Evolutionary conservation across 1,139 yeast genomes (phyloP), one percentile per base, ranked within the genome.

Genomic region (Geotrichum histeridarum): DNA sequence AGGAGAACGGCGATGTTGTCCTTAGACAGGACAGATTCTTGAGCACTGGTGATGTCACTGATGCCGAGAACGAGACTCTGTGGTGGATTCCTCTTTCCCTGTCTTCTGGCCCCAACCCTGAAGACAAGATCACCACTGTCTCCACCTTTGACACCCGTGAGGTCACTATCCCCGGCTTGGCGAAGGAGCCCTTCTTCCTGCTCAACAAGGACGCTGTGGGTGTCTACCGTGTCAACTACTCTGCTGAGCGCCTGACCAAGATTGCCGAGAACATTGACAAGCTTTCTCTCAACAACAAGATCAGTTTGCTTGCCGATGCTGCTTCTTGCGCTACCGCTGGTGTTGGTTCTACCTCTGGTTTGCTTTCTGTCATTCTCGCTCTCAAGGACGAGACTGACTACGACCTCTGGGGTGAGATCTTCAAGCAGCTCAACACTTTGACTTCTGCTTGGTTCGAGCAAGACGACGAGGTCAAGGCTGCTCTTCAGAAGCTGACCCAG

Each of bases 81-180:
- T 93, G 94, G 94, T 85, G 90, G 88, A 73, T 85, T 55, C 94
- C 94, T 2, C 72, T 83, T 56, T 77, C 77, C 60, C 68, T 80
- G 44, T 72, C 76, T 1, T 65, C 73, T 37, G 57, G 59, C 12
- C 74, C 83, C 53, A 55, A 54, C 8, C 61, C 54, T 33, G 53
- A 49, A 5, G 55, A 43, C 15, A 39, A 53, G n/a, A 55, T 59
- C 11, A 49, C 55, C 18, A 52, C 60, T 15, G 65, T 57, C 11
- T 57, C 47, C 35, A 62, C 56, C 52, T 53, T 65, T 51, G 59
- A 60, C 46, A 41, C 58, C n/a, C 55, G 66, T n/a, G 62, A 65
- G 51, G 54, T 62, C 35, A 54, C 56, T 11, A 50, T 68, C 45
- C 56, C 62, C 30, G 67, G 65, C 18, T 60, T 70, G 27, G 63